A percentile compares a stretch with the other conserved stretches of the same genome.
phyloP scores from a whole-genome alignment of 306 rosid genomes.

The Glycyrrhiza uralensis region DNA sequence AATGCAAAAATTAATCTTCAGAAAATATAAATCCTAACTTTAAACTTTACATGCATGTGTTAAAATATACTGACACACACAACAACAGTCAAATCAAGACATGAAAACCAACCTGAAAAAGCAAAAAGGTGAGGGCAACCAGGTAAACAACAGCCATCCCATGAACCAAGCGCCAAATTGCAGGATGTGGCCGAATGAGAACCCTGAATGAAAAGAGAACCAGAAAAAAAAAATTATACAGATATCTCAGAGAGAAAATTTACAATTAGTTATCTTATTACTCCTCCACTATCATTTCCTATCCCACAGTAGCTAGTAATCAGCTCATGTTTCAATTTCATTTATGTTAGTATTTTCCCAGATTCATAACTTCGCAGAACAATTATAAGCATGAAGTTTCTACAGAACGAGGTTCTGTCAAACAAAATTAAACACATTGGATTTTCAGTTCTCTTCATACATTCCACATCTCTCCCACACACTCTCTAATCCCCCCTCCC shows the following conservation, averaged over 20 bases:
- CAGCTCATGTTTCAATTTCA: neutral
- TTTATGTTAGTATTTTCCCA: neutral
- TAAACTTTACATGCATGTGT: neutral
- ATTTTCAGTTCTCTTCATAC: neutral
- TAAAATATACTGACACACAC: neutral
- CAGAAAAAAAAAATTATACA: conserved; percentile 2
- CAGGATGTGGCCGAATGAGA: conserved; percentile 98
- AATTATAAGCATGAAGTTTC: neutral
- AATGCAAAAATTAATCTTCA: neutral
- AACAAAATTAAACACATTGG: neutral
- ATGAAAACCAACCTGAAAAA: conserved; percentile 75
- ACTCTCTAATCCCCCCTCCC: neutral
- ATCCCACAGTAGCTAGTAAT: neutral
- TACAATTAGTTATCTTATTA: neutral
- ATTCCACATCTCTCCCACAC: neutral
- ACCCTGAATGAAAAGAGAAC: conserved; percentile 54
- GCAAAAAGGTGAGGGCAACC: conserved; percentile 92
- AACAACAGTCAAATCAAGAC: neutral
- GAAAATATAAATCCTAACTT: neutral
- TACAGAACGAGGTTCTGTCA: neutral
- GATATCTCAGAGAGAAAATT: neutral
- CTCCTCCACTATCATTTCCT: conserved; percentile 1
- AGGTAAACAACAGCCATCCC: conserved; percentile 98
- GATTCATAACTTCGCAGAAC: neutral
- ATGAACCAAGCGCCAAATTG: conserved; percentile 97